Conservation (phyloP, 2,329 filamentous ascomycete species). For the Diaporthe vaccinii region DNA sequence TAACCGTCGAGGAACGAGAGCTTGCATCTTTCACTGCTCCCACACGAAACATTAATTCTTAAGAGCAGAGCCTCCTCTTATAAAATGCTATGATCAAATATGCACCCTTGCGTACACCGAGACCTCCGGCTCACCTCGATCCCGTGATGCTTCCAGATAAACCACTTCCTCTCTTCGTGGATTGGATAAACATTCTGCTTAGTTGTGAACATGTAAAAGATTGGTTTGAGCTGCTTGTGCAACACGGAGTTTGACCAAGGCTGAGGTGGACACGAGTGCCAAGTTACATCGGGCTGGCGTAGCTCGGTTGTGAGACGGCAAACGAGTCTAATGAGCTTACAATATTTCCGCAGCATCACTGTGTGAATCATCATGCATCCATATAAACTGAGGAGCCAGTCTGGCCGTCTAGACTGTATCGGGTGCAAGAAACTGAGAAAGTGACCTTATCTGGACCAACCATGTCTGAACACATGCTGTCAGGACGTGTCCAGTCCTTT, state of each 20-base stretch:
- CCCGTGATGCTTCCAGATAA: background rate
- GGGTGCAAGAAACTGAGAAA: too few relatives aligned
- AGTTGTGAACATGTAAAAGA: too few relatives aligned
- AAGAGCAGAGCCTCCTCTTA: background rate
- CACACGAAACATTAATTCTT: slow-evolving; percentile 6
- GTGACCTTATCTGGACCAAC: too few relatives aligned
- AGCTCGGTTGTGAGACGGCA: too few relatives aligned
- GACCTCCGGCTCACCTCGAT: slow-evolving; percentile 7
- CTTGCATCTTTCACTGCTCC: background rate
- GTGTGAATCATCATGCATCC: too few relatives aligned
- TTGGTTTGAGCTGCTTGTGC: too few relatives aligned
- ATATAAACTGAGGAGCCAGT: background rate
- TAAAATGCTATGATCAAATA: background rate
- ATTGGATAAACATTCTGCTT: background rate
- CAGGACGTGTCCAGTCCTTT: background rate
- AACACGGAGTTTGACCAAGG: background rate
- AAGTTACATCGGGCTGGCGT: background rate
- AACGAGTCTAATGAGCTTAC: background rate
- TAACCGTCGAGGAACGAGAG: background rate
- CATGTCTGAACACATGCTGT: background rate
- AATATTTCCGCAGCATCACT: too few relatives aligned
- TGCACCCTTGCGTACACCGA: background rate
- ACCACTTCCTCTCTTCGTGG: too few relatives aligned
- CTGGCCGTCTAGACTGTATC: background rate
- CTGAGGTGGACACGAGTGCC: too few relatives aligned